Percentiles rank a stretch among this genome's conserved stretches.
Conservation (phyloP, 176 grass and related monocot genomes). For the Hordeum vulgare region DNA sequence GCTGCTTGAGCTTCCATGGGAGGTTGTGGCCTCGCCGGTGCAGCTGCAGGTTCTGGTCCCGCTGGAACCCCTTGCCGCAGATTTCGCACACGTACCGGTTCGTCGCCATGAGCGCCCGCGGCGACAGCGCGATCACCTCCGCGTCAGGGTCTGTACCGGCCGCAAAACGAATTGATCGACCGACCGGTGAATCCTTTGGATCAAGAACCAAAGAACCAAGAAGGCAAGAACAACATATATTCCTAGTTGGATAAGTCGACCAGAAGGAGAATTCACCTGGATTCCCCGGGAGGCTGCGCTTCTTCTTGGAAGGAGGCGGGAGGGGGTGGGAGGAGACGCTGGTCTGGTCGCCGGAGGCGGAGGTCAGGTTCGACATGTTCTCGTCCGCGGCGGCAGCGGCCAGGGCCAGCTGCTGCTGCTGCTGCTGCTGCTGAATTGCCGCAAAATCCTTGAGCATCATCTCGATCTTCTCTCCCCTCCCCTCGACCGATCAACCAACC, state of each 20-base stretch:
- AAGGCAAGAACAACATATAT: neutral
- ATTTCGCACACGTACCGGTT: conserved; percentile 95
- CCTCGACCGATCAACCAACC: neutral
- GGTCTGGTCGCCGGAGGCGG: conserved; percentile 73
- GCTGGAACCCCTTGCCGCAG: conserved; percentile 92
- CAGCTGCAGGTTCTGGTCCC: conserved; percentile 98
- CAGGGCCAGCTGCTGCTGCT: conserved; percentile 20
- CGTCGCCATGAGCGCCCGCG: conserved; percentile 86
- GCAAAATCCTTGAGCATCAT: conserved; percentile 65
- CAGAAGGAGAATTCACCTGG: conserved; percentile 41
- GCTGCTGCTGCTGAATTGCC: conserved; percentile 55
- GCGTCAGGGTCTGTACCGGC: conserved; percentile 76
- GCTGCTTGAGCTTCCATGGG: conserved; percentile 97
- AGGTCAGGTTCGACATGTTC: conserved; percentile 97
- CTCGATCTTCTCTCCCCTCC: neutral
- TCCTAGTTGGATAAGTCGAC: too few species aligned
- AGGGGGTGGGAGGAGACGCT: conserved; percentile 67
- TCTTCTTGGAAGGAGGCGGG: conserved; percentile 68
- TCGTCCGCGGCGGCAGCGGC: conserved; percentile 40
- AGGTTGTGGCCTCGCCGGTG: conserved; percentile 96
- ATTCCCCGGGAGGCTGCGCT: conserved; percentile 90
- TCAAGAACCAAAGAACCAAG: neutral
- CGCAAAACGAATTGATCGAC: neutral
- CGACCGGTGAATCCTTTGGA: neutral
- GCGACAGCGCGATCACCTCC: conserved; percentile 89